Evolutionary conservation across 768 basidiomycete genomes (phyloP).

Genomic region (Pulveroboletus sp.): DNA sequence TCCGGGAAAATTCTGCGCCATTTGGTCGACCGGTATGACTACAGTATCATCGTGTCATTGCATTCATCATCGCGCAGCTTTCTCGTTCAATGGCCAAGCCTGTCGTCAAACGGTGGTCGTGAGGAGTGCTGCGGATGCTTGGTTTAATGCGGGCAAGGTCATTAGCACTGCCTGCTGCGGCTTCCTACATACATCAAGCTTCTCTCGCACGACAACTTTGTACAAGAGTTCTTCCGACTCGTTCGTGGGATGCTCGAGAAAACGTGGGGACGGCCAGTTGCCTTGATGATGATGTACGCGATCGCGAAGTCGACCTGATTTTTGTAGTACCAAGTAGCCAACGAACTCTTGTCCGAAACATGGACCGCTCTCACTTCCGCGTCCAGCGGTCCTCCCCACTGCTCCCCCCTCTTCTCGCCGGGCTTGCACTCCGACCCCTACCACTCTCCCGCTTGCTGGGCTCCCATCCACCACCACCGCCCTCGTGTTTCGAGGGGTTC

Average conservation of each 20-base stretch:
- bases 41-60: slow-evolving; percentile 41
- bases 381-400: slow-evolving; percentile 78
- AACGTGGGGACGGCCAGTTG: neutral
- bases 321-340: neutral
- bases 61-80: slow-evolving; percentile 46
- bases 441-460: slow-evolving; percentile 65
- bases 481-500: slow-evolving; percentile 58
- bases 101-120: slow-evolving; percentile 37
- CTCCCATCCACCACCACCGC: slow-evolving; percentile 81
- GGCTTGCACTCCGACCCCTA: slow-evolving; percentile 71
- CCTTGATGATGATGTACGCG: neutral
- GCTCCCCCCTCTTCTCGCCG: slow-evolving; percentile 53
- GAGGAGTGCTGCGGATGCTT: slow-evolving; percentile 61
- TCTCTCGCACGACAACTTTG: neutral
- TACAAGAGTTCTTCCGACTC: neutral
- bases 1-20: slow-evolving; percentile 77
- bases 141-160: slow-evolving; percentile 38
- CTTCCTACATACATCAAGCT: neutral
- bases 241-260: neutral
- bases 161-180: neutral
- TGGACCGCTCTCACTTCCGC: slow-evolving; percentile 40
- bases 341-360: neutral
- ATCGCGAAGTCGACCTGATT: neutral
- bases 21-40: slow-evolving; percentile 75
- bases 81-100: slow-evolving; percentile 83